phyloP scores from a whole-genome alignment of 2,329 filamentous ascomycete genomes.

The Neopestalotiopsis sp. region DNA sequence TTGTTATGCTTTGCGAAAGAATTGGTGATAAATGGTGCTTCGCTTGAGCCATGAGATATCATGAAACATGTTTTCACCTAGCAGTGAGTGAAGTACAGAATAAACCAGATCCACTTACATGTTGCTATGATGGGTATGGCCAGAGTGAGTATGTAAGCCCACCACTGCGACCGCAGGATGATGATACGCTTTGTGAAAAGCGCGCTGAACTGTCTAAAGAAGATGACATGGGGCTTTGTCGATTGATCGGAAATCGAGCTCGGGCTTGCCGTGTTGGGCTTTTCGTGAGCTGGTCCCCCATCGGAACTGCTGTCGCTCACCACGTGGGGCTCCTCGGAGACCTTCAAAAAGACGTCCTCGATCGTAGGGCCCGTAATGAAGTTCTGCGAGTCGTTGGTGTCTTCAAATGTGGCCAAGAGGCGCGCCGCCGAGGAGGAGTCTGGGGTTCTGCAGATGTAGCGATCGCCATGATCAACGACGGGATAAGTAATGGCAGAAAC shows the following conservation, averaged over 20 bases:
- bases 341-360: constrained; percentile 70
- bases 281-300: constrained; percentile 18
- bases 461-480: constrained; percentile 44
- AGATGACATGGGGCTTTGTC: constrained; percentile 21
- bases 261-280: constrained; percentile 16
- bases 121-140: constrained; percentile 30
- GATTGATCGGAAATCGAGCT: constrained; percentile 18
- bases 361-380: constrained; percentile 69
- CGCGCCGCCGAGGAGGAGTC: constrained; percentile 58
- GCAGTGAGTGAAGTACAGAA: neutral
- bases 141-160: constrained; percentile 32
- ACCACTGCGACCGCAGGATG: constrained; percentile 31
- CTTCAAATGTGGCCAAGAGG: constrained; percentile 59
- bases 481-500: constrained; percentile 26
- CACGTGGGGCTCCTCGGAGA: constrained; percentile 57
- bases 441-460: constrained; percentile 59
- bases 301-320: constrained; percentile 25
- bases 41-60: too few species aligned
- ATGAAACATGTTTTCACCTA: too few species aligned
- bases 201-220: constrained; percentile 28
- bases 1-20: neutral
- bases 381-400: constrained; percentile 59
- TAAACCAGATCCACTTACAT: neutral
- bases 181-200: constrained; percentile 31
- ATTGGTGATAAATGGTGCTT: neutral